These are phyloP conservation scores for Nakataea oryzae DNA, from an alignment of 2,329 filamentous ascomycete genomes.

Conservation along the genomic window DNA sequence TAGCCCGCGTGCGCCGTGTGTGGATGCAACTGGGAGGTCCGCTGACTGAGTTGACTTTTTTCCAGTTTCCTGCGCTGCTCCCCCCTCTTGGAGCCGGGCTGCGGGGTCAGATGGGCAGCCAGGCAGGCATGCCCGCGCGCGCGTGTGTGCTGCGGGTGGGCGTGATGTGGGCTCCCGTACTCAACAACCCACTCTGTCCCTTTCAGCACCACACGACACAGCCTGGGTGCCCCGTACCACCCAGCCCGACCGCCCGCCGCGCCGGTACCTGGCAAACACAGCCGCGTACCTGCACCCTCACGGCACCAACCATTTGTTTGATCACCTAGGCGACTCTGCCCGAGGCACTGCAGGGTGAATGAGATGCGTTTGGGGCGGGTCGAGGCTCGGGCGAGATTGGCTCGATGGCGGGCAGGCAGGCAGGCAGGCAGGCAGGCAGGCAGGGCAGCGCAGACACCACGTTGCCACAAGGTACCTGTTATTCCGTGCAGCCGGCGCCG, in stretches of 20 bases:
- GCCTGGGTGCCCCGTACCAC: not conserved
- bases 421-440: no score
- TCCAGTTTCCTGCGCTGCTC: not conserved
- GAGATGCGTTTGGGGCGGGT: not conserved
- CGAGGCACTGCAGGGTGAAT: not conserved
- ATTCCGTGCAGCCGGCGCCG: not conserved
- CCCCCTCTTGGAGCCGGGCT: slow-evolving; percentile 1
- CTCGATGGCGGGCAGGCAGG: no score
- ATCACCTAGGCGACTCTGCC: not conserved
- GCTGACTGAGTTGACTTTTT: slow-evolving; percentile 1
- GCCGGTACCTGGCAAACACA: not conserved
- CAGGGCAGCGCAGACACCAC: not conserved
- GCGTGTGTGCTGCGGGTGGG: not conserved
- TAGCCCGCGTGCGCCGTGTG: not conserved
- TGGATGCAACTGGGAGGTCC: slow-evolving; percentile 1
- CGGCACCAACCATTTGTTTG: not conserved
- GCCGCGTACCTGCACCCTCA: not conserved
- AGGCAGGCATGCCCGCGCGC: not conserved
- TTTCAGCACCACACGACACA: not conserved
- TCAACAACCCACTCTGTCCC: not conserved
- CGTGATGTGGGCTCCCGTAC: not conserved
- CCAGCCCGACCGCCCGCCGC: not conserved
- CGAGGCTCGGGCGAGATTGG: not conserved
- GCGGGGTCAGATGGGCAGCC: slow-evolving; percentile 3
- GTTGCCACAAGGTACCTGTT: not conserved